phyloP scores from a whole-genome alignment of 2,329 filamentous ascomycete species.

The Aureobasidium melanogenum region DNA sequence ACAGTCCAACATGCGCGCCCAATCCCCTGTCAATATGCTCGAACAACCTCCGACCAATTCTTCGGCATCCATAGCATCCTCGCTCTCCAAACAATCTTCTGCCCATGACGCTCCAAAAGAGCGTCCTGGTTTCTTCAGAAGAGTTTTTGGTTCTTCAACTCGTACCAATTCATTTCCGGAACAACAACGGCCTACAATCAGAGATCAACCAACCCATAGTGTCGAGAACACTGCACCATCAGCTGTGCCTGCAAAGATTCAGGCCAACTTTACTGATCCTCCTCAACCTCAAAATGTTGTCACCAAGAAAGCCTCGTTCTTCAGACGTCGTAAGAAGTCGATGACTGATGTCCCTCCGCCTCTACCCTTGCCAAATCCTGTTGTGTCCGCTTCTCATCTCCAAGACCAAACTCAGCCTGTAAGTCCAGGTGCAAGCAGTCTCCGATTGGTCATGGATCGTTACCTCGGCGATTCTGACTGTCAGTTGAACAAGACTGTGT shows the following conservation, averaged over 20 bases:
- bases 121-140: constrained; percentile 80
- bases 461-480: constrained; percentile 46
- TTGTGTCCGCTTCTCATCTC: constrained; percentile 13
- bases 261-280: constrained; percentile 8
- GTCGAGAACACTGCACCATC: background rate
- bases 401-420: constrained; percentile 40
- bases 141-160: constrained; percentile 74
- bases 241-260: background rate
- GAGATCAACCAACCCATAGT: constrained; percentile 4
- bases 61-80: constrained; percentile 33
- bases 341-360: constrained; percentile 58
- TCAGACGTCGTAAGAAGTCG: constrained; percentile 87
- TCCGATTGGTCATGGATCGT: constrained; percentile 79
- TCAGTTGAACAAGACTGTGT: background rate
- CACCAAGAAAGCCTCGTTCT: constrained; percentile 91
- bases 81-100: constrained; percentile 5
- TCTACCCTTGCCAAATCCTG: constrained; percentile 43
- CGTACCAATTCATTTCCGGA: constrained; percentile 32
- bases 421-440: constrained; percentile 59
- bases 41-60: background rate
- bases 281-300: constrained; percentile 31
- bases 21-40: background rate
- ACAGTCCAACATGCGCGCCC: constrained; percentile 30
- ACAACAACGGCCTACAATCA: constrained; percentile 17
- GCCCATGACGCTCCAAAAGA: constrained; percentile 31